Evolutionary conservation across 495 filamentous ascomycete species (phyloP), one percentile per base, ranked within the genome.

Genomic region (Terfezia claveryi): DNA sequence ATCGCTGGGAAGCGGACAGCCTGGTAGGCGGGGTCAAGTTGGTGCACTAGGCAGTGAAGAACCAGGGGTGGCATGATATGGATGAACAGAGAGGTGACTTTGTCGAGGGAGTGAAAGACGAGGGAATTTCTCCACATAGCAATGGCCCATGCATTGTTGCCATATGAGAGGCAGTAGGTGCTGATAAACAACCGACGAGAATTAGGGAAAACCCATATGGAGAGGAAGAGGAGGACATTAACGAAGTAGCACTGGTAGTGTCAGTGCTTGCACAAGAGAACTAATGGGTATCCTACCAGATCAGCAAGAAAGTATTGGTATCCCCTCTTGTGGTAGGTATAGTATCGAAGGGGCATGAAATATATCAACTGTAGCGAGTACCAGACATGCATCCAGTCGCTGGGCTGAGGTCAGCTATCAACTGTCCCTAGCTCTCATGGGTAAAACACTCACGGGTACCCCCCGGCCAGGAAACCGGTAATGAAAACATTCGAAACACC

Each of bases 41-140:
- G 72, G 64, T 98, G 91, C 41, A 93, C 83, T 27, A 96, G 72
- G 64, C 86, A 92, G 69, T 98, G 91, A 49, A 95, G 73, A 23
- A 87, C 81, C 9, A 84, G 87, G 51, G 87, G 91, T 4, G 91
- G 91, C 88, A 96, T 96, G 61, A 98, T 94, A 69, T 98, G 91
- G 59, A 98, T 94, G 71, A 98, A 96, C 32, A 96, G 70, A 66
- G 83, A 87, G 46, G 23, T 60, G 58, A 63, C 57, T 68, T 98
- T 98, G 71, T 98, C 91, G 68, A 96, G 79, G 57, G 83, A 88
- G 69, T 98, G 91, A 70, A 98, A 96, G 38, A 98, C 91, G 68
- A 98, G 75, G 20, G 87, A 93, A 67, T 98, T 98, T 55, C 91
- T 80, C 91, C 91, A 98, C 89, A 98, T 95, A 58, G 91, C 92